Base-by-base conservation (phyloP, 2,329 filamentous ascomycete genomes). In the Xylariaceae sp. region DNA sequence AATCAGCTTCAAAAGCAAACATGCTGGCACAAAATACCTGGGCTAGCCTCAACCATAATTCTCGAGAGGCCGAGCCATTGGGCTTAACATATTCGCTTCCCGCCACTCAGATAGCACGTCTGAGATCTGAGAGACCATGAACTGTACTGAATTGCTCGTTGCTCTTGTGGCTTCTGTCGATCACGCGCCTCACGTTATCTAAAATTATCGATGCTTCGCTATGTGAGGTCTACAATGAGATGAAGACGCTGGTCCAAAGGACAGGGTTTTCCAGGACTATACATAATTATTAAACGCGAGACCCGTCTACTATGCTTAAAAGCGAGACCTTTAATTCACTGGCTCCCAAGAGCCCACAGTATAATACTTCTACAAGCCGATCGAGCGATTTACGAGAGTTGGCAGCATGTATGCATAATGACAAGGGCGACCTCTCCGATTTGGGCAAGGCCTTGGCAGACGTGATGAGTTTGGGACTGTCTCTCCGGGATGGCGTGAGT, bases 1-100 rank as follows among this genome's bases (percentile, higher is more conserved):
- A 43, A 43, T 53, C 49, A 29, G 46, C 37, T 46, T 26, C 34
- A 26, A 37, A 48, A 49, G 46, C 53, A 41, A 39, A 29, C 30
- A 36, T 32, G 2, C 30, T 42, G 5, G 10, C 22, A 30, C 37
- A 18, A 5, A 19, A 29, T 39, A 26, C 37, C 34, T 32, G 19
- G 53, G 29, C 47, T 37, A 22, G 26, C 34, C 37, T 10, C 16
- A 37, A 9, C 2, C 26, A 43, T 43, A 36, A 41, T 21, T 44
- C 13, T 18, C 41, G 21, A 21, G 34, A 18, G 16, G 39, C 47
- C 36, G 29, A n/a, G 13, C 39, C n/a, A 15, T 19, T 37, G n/a
- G 43, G 29, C 34, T 41, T 26, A 12, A 36, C 8, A 30, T 5
- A 42, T 5, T 29, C 44, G 45, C 47, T 18, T 47, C 36, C 8